Base-by-base conservation (phyloP, 441 rosid species). In the Arabidopsis hybrid region DNA sequence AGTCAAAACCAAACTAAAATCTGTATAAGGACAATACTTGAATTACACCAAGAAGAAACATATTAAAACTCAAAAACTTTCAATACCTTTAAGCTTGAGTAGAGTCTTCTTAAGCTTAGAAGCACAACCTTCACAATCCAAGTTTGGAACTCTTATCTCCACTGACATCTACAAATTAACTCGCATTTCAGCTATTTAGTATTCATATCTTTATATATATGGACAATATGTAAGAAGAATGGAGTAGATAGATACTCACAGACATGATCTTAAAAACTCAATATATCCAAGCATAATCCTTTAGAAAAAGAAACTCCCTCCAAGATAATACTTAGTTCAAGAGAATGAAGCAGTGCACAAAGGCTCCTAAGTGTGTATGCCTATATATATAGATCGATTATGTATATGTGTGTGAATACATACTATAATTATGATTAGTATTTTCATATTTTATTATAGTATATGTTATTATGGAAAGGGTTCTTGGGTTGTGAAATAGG, bases 41-140 rank as follows among this genome's bases (percentile, higher is more conserved):
- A 16, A 46, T 21, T 46, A 18, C 35, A 47, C 49, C 32, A 36
- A 47, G 18, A 1, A 16, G 8, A 9, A 10, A 6, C 2, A 35
- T 55, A 31, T 11, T 14, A 21, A 36, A 56, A 51, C 35, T 26
- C 49, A 46, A 38, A 65, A 64, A 10, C 12, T 58, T 66, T 32
- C 16, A 58, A 36, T 78, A 91, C 97, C 98, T 94, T 91, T 91
- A 79, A 94, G 85, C 85, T 89, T 94, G 83, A 83, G 78, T 67
- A 90, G 89, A 71, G 97, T 86, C 82, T 80, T 91, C 91, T 80
- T 91, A 62, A 91, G 74, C 85, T 89, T 94, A 36, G 96, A 78
- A 79, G 96, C 97, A 69, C 98, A 93, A 14, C 97, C 98, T 72
- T 85, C 85, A 56, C 98, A 94, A 64, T 91, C 97, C 67, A 94